Evolutionary conservation across 2,329 filamentous ascomycete genomes (phyloP).

Genomic region (Cercospora janseana): DNA sequence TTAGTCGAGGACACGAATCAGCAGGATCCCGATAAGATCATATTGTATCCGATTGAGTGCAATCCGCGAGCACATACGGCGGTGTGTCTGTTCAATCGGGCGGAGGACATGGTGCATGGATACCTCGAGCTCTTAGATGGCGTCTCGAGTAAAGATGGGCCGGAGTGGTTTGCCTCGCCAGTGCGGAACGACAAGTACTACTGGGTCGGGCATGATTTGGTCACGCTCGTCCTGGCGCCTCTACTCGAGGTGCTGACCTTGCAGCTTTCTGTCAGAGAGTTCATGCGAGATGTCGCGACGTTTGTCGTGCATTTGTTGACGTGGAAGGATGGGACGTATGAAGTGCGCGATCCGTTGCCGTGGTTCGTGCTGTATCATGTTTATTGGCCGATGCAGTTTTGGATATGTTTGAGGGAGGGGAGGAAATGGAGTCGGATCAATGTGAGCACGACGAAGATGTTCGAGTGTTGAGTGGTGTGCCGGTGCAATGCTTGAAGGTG

Average conservation of each 20-base stretch:
- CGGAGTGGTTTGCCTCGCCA: slow-evolving; percentile 27
- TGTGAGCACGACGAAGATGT: slow-evolving; percentile 64
- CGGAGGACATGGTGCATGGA: slow-evolving; percentile 46
- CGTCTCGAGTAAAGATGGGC: slow-evolving; percentile 20
- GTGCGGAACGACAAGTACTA: slow-evolving; percentile 47
- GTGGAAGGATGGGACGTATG: slow-evolving; percentile 53
- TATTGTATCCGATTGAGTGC: slow-evolving; percentile 67
- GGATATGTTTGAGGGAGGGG: slow-evolving; percentile 45
- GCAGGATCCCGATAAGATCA: slow-evolving; percentile 30
- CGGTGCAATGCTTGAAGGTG: neutral
- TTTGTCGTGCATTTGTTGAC: slow-evolving; percentile 45
- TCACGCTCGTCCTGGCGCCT: slow-evolving; percentile 53
- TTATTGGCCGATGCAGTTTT: slow-evolving; percentile 55
- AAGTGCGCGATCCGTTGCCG: slow-evolving; percentile 51
- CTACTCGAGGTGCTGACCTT: slow-evolving; percentile 41
- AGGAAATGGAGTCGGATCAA: slow-evolving; percentile 64
- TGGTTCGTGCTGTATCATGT: slow-evolving; percentile 54
- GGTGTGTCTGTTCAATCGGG: slow-evolving; percentile 57
- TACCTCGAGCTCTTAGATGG: slow-evolving; percentile 52
- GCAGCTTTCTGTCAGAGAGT: slow-evolving; percentile 29
- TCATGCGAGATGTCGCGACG: slow-evolving; percentile 30
- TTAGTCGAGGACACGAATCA: slow-evolving; percentile 51
- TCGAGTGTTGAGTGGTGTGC: slow-evolving; percentile 39
- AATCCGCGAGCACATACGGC: slow-evolving; percentile 70
- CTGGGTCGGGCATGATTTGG: slow-evolving; percentile 67